Base-by-base conservation (phyloP, 768 basidiomycete species). In the Phanerochaete sordida region DNA sequence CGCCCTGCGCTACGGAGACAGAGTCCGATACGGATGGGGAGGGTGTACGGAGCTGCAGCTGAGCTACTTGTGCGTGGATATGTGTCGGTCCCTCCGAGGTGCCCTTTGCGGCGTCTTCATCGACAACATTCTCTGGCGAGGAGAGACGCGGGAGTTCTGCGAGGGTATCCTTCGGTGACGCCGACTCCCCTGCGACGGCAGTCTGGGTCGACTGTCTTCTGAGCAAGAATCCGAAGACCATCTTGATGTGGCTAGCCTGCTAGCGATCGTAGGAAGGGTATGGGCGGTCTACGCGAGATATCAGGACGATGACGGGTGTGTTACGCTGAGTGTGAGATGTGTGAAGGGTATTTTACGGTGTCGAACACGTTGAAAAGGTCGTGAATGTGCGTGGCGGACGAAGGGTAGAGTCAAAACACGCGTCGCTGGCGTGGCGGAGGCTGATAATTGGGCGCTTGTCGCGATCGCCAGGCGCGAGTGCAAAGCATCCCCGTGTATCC, bases 21-120 rank as follows among this genome's bases (percentile, higher is more conserved):
- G 74, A 77, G 33, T 70, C 65, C 33, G 53, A 8, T 9, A 78
- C 68, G 19, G 83, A 84, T 0, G 85, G 81, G 0, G 83, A 79
- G 0, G 83, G 81, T 1, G 84, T 85, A 16, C 82, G 80, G 12
- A 81, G 75, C 67, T 82, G 82, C 7, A 64, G 45, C 26, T 64
- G 43, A 52, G 21, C 37, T 15, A 53, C 48, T 27, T 59, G 28
- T 2, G 35, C 39, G 15, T 49, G 37, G 26, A 59, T 43, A 19
- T 31, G 35, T 12, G 3, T 26, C 16, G 28, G 15, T 4, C 45
- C 44, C 47, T 60, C 58, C 60, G 60, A 52, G 59, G 63, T 33
- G 50, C 55, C 48, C 53, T 59, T 15, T 33, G 31, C 2, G 51
- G 48, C 19, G 66, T 62, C 39, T 60, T 62, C 24, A 26, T 58